phyloP scores from a whole-genome alignment of 495 filamentous ascomycete genomes.

The Penicillium soppii region DNA sequence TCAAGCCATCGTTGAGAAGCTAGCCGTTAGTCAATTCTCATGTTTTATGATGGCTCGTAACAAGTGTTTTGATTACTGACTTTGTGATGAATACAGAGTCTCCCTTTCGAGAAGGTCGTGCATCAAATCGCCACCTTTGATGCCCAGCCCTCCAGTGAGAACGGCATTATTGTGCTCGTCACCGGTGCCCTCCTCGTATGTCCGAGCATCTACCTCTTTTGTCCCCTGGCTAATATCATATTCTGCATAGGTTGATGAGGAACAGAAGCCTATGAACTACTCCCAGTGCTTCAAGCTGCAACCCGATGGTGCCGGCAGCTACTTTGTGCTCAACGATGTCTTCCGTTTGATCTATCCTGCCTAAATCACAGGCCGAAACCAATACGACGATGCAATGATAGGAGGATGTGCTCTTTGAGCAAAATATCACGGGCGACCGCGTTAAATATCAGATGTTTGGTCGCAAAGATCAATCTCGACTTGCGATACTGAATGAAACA shows the following conservation, averaged over 20 bases:
- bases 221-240: neutral
- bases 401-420: neutral
- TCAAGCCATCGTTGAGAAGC: slow-evolving; percentile 68
- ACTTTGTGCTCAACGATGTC: slow-evolving; percentile 88
- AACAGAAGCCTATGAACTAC: slow-evolving; percentile 78
- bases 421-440: slow-evolving; percentile 4
- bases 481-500: slow-evolving; percentile 4
- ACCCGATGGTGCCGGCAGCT: slow-evolving; percentile 65
- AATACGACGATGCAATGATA: slow-evolving; percentile 24
- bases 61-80: neutral
- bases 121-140: slow-evolving; percentile 71
- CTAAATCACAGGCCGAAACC: slow-evolving; percentile 9
- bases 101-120: slow-evolving; percentile 77
- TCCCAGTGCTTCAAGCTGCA: slow-evolving; percentile 81
- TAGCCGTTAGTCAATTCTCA: slow-evolving; percentile 54
- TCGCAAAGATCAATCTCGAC: neutral
- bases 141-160: slow-evolving; percentile 66
- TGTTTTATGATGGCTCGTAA: too few relatives aligned
- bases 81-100: slow-evolving; percentile 43
- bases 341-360: slow-evolving; percentile 75
- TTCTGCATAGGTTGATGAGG: slow-evolving; percentile 69
- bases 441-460: slow-evolving; percentile 1
- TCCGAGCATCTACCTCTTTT: neutral
- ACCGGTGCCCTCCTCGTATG: slow-evolving; percentile 80
- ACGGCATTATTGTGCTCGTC: slow-evolving; percentile 77